Evolutionary conservation across 805 yeast species (phyloP).

Genomic region (Sugiyamaella floridensis): DNA sequence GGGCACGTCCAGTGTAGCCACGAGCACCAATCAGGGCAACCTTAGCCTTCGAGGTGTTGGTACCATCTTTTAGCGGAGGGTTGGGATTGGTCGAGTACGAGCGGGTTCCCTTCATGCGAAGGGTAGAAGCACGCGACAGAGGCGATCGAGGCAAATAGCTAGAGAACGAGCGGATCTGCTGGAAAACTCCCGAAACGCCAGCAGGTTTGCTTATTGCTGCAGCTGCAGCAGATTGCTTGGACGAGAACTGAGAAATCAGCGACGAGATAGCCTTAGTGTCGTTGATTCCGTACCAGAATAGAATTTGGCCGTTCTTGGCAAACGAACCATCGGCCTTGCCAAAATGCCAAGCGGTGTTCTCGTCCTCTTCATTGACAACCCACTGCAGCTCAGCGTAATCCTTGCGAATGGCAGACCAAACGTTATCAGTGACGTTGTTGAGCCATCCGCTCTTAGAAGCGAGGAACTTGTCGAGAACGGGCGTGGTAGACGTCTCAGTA

Average conservation of each 20-base stretch:
- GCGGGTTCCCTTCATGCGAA: slow-evolving; percentile 8
- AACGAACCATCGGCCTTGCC: slow-evolving; percentile 91
- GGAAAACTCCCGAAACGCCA: slow-evolving; percentile 17
- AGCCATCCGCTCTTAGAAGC: slow-evolving; percentile 93
- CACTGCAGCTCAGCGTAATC: slow-evolving; percentile 74
- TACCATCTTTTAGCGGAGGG: slow-evolving; percentile 63
- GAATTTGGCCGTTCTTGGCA: slow-evolving; percentile 76
- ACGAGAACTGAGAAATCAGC: slow-evolving; percentile 50
- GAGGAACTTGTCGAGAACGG: slow-evolving; percentile 76
- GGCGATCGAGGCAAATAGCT: slow-evolving; percentile 9
- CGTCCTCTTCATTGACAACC: slow-evolving; percentile 85
- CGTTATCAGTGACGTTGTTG: slow-evolving; percentile 92
- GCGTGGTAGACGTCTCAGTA: slow-evolving; percentile 36
- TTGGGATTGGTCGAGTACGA: slow-evolving; percentile 45
- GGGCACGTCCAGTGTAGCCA: slow-evolving; percentile 93
- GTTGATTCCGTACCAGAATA: slow-evolving; percentile 90
- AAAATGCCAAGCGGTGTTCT: slow-evolving; percentile 87
- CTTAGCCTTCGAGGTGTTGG: slow-evolving; percentile 54
- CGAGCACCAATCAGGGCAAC: slow-evolving; percentile 98
- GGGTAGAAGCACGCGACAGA: slow-evolving; percentile 5
- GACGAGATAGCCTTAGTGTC: slow-evolving; percentile 55
- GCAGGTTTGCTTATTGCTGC: slow-evolving; percentile 3
- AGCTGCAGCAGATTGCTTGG: slow-evolving; percentile 13
- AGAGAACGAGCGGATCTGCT: slow-evolving; percentile 23
- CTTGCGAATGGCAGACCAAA: slow-evolving; percentile 72